Evolutionary conservation across 257 asterid species (phyloP), one percentile per base, ranked within the genome.

Genomic region (Fraxinus quadrangulata): DNA sequence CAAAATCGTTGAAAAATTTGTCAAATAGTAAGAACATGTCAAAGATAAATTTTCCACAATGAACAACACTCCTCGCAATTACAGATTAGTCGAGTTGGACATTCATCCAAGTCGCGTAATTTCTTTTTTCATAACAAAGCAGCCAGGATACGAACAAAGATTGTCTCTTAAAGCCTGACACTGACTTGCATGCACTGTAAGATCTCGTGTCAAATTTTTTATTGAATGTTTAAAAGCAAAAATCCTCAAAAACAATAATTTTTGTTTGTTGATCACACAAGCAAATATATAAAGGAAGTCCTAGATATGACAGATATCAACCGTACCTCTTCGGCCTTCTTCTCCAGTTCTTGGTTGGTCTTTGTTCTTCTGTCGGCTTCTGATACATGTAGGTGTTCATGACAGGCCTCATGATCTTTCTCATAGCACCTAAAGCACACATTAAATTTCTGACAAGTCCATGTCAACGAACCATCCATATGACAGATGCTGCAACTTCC

Each of bases 81-180:
- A 51, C 88, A 84, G 19, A 49, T 14, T n/a, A 9, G 42, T 8
- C 79, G 79, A 61, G 34, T 8, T 30, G 74, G 17, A 79, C 96
- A 90, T 67, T 61, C 24, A 5, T 28, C 30, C n/a, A n/a, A 47
- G 73, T 89, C 93, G 30, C 14, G 59, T 36, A 90, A 87, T 19
- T 81, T 61, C 70, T 26, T 45, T 81, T 61, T 85, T 26, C 33
- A 85, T 31, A 72, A 34, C 14, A 26, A 4, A 4, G 81, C 92
- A 90, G 10, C 45, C 31, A 19, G 87, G 79, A 19, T 85, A 63
- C 6, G 68, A 72, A 80, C 92, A 87, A 36, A 81, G 84, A 67
- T 82, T 70, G 69, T 71, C 78, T 78, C 49, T 67, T 21, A 77
- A 42, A 23, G 69, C 17, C 23, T 5, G 33, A 77, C 96, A 89